phyloP scores from a whole-genome alignment of 2,329 filamentous ascomycete genomes.

The Bipolaris sorokiniana region DNA sequence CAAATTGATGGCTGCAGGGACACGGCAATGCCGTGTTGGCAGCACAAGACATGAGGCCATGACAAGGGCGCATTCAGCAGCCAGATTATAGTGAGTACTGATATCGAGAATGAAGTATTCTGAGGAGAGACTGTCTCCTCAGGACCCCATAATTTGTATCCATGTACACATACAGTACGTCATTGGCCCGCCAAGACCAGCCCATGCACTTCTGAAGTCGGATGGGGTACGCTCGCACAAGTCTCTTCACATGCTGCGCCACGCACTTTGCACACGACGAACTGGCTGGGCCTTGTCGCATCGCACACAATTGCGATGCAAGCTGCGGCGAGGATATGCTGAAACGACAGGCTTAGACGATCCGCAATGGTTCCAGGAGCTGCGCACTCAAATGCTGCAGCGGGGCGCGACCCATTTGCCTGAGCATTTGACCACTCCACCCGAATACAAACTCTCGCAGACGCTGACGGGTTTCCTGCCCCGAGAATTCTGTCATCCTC shows the following conservation, averaged over 20 bases:
- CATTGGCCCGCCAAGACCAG: slow-evolving; percentile 14
- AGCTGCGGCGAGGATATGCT: slow-evolving; percentile 22
- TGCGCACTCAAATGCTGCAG: slow-evolving; percentile 51
- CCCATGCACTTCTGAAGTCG: background rate
- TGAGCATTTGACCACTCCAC: slow-evolving; percentile 64
- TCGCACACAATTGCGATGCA: slow-evolving; percentile 25
- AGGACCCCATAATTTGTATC: background rate
- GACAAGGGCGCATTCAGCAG: background rate
- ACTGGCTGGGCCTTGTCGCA: slow-evolving; percentile 13
- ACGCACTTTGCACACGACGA: slow-evolving; percentile 23
- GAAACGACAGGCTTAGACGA: slow-evolving; percentile 13
- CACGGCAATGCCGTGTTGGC: background rate
- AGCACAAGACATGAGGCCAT: background rate
- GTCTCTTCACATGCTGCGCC: slow-evolving; percentile 26
- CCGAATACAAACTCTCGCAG: slow-evolving; percentile 68
- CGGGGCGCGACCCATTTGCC: slow-evolving; percentile 58
- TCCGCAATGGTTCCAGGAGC: slow-evolving; percentile 34
- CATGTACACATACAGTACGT: background rate
- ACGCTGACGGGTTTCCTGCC: slow-evolving; percentile 35
- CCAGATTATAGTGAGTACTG: background rate
- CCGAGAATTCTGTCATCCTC: slow-evolving; percentile 15
- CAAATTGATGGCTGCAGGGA: background rate
- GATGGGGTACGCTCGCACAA: slow-evolving; percentile 1
- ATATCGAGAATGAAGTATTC: background rate
- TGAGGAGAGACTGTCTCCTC: background rate